Percentiles rank a stretch among this genome's conserved stretches.
Conservation (phyloP, 306 rosid species). For the Rubus idaeus region DNA sequence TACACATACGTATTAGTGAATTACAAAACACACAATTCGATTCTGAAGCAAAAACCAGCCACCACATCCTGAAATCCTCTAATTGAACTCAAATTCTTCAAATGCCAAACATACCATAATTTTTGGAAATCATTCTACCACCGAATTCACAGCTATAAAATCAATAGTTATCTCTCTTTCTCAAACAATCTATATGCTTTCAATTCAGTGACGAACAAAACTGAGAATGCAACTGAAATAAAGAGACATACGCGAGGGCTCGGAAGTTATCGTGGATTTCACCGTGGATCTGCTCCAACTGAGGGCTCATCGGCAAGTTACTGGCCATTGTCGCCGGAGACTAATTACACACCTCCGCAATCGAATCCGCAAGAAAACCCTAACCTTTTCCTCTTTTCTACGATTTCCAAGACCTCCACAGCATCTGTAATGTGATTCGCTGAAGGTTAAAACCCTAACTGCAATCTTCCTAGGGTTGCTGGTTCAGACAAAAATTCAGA, state of each 20-base stretch:
- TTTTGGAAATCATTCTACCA: background rate
- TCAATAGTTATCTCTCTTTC: background rate
- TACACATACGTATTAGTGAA: background rate
- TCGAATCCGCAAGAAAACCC: background rate
- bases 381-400: background rate
- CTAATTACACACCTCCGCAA: background rate
- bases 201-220: background rate
- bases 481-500: background rate
- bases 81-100: background rate
- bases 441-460: slow-evolving; percentile 11
- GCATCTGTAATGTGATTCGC: background rate
- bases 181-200: background rate
- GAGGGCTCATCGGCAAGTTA: slow-evolving; percentile 76
- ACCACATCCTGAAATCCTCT: background rate
- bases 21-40: background rate
- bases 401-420: background rate
- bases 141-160: background rate
- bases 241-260: slow-evolving; percentile 69
- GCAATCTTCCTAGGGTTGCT: background rate
- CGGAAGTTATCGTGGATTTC: slow-evolving; percentile 92
- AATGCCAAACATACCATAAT: background rate
- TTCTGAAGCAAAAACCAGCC: background rate
- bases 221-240: background rate
- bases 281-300: slow-evolving; percentile 98
- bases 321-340: slow-evolving; percentile 64